Evolutionary conservation across 805 yeast genomes (phyloP).

Genomic region (Candida vaughaniae): DNA sequence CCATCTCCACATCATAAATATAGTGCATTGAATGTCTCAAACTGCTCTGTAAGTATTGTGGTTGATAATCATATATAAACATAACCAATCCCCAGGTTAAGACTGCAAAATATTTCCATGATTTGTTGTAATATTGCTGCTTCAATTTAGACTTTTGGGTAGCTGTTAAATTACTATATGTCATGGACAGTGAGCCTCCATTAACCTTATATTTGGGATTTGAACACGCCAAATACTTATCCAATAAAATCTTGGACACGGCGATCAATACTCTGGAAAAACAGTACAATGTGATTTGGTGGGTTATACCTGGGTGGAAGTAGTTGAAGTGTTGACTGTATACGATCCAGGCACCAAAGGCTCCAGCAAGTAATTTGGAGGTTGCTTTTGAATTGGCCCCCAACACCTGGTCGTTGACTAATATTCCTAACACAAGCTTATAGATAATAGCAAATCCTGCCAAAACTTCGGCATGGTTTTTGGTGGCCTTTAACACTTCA

Average conservation of each 20-base stretch:
- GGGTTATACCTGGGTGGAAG: conserved; percentile 54
- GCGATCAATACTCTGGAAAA: conserved; percentile 68
- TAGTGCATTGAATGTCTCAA: conserved; percentile 69
- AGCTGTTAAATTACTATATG: conserved; percentile 24
- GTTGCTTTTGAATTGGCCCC: conserved; percentile 29
- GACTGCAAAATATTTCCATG: conserved; percentile 64
- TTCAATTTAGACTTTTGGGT: conserved; percentile 35
- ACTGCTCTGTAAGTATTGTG: conserved; percentile 60
- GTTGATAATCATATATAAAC: conserved; percentile 65
- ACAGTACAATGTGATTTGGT: conserved; percentile 73
- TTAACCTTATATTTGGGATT: conserved; percentile 26
- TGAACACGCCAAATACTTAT: conserved; percentile 32
- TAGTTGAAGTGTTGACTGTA: conserved; percentile 44
- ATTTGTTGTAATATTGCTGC: conserved; percentile 25
- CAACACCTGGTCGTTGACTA: conserved; percentile 30
- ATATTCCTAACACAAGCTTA: conserved; percentile 36
- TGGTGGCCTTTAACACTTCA: conserved; percentile 51
- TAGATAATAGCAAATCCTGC: conserved; percentile 57
- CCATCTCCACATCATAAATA: conserved; percentile 60
- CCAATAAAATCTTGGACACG: conserved; percentile 50
- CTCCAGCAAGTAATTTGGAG: conserved; percentile 39
- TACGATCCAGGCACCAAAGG: conserved; percentile 42
- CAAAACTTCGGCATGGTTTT: conserved; percentile 53
- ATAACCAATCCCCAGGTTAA: conserved; percentile 72
- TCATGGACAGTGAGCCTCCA: conserved; percentile 1